Base-by-base conservation (phyloP, 345 rosid genomes). In the Camelina sativa region DNA sequence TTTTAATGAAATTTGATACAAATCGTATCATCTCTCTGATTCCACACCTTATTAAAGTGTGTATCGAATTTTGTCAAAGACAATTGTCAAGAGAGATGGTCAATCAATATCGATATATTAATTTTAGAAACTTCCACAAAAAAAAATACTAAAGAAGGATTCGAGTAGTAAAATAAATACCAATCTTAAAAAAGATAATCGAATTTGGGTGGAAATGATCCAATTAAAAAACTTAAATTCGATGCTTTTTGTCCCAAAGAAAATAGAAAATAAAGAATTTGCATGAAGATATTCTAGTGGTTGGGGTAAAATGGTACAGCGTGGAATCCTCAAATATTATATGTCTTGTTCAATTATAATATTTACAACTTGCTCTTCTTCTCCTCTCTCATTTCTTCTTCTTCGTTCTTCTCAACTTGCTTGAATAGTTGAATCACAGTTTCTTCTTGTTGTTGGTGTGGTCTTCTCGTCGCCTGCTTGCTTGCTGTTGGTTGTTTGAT, bases 321-420 rank as follows among this genome's bases (percentile, higher is more conserved):
- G 82, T 50, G 56, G 75, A 74, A 86, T 84, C 77, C 73, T 37
- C 28, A 25, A 20, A n/a, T n/a, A n/a, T n/a, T n/a, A n/a, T n/a
- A n/a, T n/a, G n/a, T n/a, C n/a, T n/a, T n/a, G n/a, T n/a, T n/a
- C n/a, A n/a, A n/a, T n/a, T n/a, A n/a, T n/a, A 20, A 61, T 46
- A 69, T 35, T 62, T 22, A 40, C 80, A 76, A 76, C 61, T 70
- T 76, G 76, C 15, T 65, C 54, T 56, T 28, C 43, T 71, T 34
- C n/a, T n/a, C n/a, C 17, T 63, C 17, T 47, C 55, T 60, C 56
- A 25, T 25, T 56, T 43, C 25, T 23, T 1, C 1, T 34, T 35
- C 38, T 35, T 35, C 40, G n/a, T 37, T 0, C 11, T 9, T 37
- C 11, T 37, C 10, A 61, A 47, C 62, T 32, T n/a, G 60, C 62